Evolutionary conservation across 2,329 filamentous ascomycete species (phyloP), one percentile per base, ranked within the genome.

Genomic region (Aspergillus felis): DNA sequence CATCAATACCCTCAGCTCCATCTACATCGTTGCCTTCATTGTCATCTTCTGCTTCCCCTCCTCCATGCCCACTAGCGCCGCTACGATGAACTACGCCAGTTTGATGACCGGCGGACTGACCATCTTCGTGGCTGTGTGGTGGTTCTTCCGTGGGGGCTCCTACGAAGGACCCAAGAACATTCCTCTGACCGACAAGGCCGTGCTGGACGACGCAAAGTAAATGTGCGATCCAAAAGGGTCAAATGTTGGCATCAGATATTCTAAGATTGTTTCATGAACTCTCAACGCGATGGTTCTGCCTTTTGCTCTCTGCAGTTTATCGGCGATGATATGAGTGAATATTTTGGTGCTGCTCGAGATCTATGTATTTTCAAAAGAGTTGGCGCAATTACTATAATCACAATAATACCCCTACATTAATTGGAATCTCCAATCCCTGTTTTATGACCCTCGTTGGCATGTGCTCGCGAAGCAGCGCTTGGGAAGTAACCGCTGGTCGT

Each of bases 41-140:
- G 73, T 84, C n/a, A 80, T 86, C 57, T 86, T 82, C 71, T 85
- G 82, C 66, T 86, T 86, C 73, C 83, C 82, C 0, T 82, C 77
- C 58, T 67, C 72, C 0, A 61, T 82, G 51, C 78, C 80, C 10
- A 76, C 78, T 5, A 68, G 75, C 56, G 77, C 78, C 2, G 66
- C 69, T 32, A 75, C 70, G 3, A 84, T 84, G 82, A 84, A 84
- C 62, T 84, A 84, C 64, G 75, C 77, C 12, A 79, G 74, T 62
- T 64, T 84, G 48, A 79, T 84, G 61, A 80, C 78, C 1, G 81
- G 80, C 12, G 82, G 80, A 1, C 69, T 83, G 59, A 81, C 79
- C 0, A 71, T 82, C 10, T 75, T 84, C 42, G 73, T 83, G 1
- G 73, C 69, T 0, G 60, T 74, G 1, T 83, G 80, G 79, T 82